A percentile compares a stretch with the other conserved stretches of the same genome.
phyloP scores from a whole-genome alignment of 75 land plant genomes.

The Picea glauca region DNA sequence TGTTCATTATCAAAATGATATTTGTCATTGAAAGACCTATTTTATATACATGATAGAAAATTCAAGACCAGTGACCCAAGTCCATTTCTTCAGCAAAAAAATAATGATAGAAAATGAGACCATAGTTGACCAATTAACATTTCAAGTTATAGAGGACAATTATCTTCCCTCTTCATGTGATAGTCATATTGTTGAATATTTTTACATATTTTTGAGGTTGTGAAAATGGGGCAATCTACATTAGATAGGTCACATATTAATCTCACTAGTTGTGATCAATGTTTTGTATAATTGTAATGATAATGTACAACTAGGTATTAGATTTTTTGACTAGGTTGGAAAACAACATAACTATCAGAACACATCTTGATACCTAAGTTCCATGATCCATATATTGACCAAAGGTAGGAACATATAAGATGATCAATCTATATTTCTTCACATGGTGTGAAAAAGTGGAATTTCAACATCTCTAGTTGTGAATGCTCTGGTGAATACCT shows the following conservation, averaged over 20 bases:
- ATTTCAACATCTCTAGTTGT: no score
- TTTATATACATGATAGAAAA: no score
- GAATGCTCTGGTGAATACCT: no score
- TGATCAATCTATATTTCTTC: no score
- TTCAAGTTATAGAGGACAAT: no score
- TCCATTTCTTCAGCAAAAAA: no score
- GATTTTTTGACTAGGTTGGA: constrained; percentile 28
- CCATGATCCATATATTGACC: constrained; percentile 40
- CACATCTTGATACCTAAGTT: constrained; percentile 30
- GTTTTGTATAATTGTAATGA: constrained; percentile 29
- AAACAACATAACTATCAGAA: constrained; percentile 23
- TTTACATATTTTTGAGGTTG: neutral
- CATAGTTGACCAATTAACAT: no score
- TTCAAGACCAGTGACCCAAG: no score
- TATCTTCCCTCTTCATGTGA: neutral
- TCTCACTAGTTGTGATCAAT: constrained; percentile 17
- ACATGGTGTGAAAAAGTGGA: no score
- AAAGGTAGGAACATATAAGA: constrained; percentile 11
- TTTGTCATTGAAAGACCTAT: no score
- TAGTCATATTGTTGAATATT: neutral
- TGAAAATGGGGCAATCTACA: neutral
- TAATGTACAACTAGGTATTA: constrained; percentile 17
- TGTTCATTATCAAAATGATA: no score
- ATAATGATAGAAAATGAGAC: no score
- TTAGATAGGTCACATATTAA: constrained; percentile 5